Percentiles rank a stretch among this genome's conserved stretches.
Evolutionary conservation across 768 basidiomycete genomes (phyloP).

Genomic region (Mycena metata): DNA sequence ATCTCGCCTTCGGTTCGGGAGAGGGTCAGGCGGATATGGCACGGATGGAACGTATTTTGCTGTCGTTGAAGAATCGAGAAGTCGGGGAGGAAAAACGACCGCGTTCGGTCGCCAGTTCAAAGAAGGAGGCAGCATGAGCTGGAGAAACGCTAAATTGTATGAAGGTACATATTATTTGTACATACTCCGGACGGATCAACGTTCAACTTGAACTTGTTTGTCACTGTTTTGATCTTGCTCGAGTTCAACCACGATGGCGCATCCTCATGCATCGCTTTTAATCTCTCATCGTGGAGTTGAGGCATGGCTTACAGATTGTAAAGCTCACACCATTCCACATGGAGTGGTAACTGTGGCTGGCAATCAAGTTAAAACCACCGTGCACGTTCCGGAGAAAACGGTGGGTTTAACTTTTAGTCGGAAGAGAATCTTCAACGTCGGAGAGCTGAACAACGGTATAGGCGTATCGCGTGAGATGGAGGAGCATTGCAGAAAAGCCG

Average conservation of each 20-base stretch:
- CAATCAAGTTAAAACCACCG: neutral
- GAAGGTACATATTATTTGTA: too few relatives aligned
- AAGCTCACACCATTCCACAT: conserved; percentile 1
- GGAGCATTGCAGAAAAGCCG: too few relatives aligned
- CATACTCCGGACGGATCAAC: neutral
- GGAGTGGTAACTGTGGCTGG: neutral
- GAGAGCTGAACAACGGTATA: too few relatives aligned
- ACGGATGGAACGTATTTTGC: conserved; percentile 39
- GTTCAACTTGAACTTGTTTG: neutral
- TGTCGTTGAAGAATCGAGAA: conserved; percentile 24
- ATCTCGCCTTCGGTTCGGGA: conserved; percentile 40
- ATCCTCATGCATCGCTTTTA: conserved; percentile 1
- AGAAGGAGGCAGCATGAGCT: conserved; percentile 6
- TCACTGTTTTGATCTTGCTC: neutral
- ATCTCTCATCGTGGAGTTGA: conserved; percentile 14
- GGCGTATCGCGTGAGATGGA: too few relatives aligned
- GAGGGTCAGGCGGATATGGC: conserved; percentile 40
- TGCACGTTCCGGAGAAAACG: neutral
- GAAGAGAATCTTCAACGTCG: too few relatives aligned
- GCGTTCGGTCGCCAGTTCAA: conserved; percentile 18
- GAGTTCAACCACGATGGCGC: neutral
- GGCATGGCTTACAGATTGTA: conserved; percentile 8
- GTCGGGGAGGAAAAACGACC: conserved; percentile 21
- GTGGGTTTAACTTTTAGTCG: too few relatives aligned
- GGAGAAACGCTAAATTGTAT: too few relatives aligned